Evolutionary conservation across 371 early-diverging fungal species (phyloP).

Genomic region (Rhizopus stolonifer): DNA sequence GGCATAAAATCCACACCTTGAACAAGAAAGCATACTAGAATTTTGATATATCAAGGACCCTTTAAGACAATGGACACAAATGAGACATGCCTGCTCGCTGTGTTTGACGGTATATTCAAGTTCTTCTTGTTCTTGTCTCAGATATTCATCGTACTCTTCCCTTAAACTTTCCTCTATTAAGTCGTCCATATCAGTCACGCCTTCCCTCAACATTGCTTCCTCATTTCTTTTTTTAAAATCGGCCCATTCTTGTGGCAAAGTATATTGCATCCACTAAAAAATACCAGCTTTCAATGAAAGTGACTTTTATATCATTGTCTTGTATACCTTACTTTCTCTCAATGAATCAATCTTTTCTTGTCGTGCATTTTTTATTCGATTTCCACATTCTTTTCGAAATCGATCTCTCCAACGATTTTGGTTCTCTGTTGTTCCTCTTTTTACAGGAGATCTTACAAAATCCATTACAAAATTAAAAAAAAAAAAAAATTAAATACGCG

Average conservation of each 20-base stretch:
- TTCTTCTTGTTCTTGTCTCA: conserved; percentile 1
- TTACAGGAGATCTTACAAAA: background rate
- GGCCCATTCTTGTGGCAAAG: conserved; percentile 11
- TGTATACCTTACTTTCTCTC: conserved; percentile 17
- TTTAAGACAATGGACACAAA: conserved; percentile 18
- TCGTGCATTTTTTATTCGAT: conserved; percentile 10
- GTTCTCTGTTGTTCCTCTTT: background rate
- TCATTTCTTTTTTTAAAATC: conserved; percentile 16
- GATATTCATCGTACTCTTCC: conserved; percentile 1
- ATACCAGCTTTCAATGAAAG: no score
- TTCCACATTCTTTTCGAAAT: conserved; percentile 12
- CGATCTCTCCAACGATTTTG: conserved; percentile 20
- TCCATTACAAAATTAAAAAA: background rate
- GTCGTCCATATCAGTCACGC: conserved; percentile 12
- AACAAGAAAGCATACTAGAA: conserved; percentile 3
- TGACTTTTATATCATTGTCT: no score
- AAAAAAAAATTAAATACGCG: background rate
- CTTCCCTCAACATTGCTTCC: conserved; percentile 17
- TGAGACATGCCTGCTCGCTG: conserved; percentile 4
- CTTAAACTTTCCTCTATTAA: conserved; percentile 19
- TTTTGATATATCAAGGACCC: background rate
- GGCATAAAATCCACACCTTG: conserved; percentile 19
- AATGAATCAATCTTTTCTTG: conserved; percentile 11
- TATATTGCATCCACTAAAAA: conserved; percentile 16
- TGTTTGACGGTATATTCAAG: background rate